Evolutionary conservation across 139 green algal species (phyloP).

Genomic region (Tetraselmis chui): DNA sequence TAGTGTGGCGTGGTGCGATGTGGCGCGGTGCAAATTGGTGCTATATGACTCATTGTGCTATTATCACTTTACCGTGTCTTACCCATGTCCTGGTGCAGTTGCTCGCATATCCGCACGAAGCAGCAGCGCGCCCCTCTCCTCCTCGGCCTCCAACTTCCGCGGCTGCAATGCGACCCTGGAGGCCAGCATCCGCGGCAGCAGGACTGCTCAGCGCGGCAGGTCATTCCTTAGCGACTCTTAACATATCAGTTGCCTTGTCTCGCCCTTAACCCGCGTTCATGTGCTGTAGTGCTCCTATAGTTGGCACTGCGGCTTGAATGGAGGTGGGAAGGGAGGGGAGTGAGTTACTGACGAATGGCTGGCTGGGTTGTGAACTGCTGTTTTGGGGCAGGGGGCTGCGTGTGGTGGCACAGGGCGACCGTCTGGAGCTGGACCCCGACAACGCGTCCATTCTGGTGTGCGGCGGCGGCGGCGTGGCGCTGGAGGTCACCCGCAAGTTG

Average conservation of each 20-base stretch:
- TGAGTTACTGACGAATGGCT: not conserved
- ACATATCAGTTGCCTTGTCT: not conserved
- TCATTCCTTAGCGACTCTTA: not conserved
- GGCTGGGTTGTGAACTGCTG: not conserved
- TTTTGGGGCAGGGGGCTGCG: not conserved
- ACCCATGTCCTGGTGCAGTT: not conserved
- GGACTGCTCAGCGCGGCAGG: not conserved
- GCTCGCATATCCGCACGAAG: not conserved
- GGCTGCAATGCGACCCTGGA: not conserved
- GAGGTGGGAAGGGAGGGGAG: too few species aligned
- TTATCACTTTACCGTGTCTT: not conserved
- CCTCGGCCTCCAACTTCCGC: not conserved
- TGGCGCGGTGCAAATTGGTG: too few species aligned
- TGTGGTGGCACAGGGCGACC: not conserved
- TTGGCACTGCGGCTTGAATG: too few species aligned
- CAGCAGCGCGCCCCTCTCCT: not conserved
- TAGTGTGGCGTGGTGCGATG: too few species aligned
- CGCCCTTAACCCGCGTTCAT: too few species aligned
- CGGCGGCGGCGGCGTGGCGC: conserved; percentile 79
- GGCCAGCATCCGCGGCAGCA: not conserved
- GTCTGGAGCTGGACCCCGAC: conserved; percentile 61
- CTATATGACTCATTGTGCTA: too few species aligned
- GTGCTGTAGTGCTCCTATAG: too few species aligned
- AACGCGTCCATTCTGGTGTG: conserved; percentile 86
- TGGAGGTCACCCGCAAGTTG: conserved; percentile 74